Evolutionary conservation across 2,329 filamentous ascomycete species (phyloP).

Genomic region (Colletotrichum brevisporum): DNA sequence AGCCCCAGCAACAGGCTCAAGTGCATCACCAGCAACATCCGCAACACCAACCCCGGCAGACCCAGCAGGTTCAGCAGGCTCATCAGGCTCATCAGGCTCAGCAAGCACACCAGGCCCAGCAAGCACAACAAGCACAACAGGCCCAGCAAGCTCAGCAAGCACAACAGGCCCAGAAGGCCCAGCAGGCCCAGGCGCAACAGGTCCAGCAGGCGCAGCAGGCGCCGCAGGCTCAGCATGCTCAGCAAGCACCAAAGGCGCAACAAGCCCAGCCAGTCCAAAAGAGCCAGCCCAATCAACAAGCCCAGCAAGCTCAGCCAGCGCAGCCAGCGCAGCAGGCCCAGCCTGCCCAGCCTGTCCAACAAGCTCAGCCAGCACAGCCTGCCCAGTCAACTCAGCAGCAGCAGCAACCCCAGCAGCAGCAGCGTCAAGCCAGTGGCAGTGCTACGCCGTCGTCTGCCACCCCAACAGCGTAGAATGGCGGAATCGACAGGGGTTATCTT

Average conservation of each 20-base stretch:
- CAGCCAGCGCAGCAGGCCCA: slow-evolving; percentile 49
- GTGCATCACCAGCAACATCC: slow-evolving; percentile 42
- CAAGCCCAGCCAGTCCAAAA: slow-evolving; percentile 51
- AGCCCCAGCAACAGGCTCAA: slow-evolving; percentile 50
- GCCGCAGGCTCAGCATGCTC: not conserved
- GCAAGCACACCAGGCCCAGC: slow-evolving; percentile 48
- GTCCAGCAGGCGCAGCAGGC: slow-evolving; percentile 15
- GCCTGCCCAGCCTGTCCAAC: slow-evolving; percentile 44
- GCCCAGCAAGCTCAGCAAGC: slow-evolving; percentile 30
- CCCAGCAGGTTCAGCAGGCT: slow-evolving; percentile 34
- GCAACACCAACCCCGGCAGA: slow-evolving; percentile 17
- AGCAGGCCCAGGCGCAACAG: slow-evolving; percentile 41
- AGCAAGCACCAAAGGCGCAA: slow-evolving; percentile 43
- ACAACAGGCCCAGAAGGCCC: slow-evolving; percentile 38
- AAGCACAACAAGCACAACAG: slow-evolving; percentile 39
- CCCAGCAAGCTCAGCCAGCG: slow-evolving; percentile 28
- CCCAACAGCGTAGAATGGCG: slow-evolving; percentile 10
- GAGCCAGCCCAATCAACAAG: slow-evolving; percentile 41
- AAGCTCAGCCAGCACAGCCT: slow-evolving; percentile 42
- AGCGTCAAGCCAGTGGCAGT: slow-evolving; percentile 56
- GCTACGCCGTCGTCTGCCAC: slow-evolving; percentile 55
- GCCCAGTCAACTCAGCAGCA: slow-evolving; percentile 47
- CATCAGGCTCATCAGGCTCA: slow-evolving; percentile 46
- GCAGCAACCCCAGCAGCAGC: slow-evolving; percentile 39
- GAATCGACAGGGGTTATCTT: not conserved